Evolutionary conservation across 2,329 filamentous ascomycete species (phyloP), one percentile per base, ranked within the genome.

Genomic region (Dichotomopilus funicola): DNA sequence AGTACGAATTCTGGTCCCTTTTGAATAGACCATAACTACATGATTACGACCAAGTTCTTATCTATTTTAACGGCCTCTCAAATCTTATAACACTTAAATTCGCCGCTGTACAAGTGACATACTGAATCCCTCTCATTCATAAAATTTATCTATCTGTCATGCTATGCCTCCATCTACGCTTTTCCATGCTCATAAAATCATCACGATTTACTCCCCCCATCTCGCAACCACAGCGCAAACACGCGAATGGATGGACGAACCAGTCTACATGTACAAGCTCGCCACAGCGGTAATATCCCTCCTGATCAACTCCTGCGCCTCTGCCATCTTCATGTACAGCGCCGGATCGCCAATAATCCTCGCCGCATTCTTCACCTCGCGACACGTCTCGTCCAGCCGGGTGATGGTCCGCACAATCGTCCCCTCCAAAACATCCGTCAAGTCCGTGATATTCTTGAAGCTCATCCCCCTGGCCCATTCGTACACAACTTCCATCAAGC

Each of bases 401-500:
- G 91, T 95, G 64, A 99, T 97, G 2, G 94, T 92, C 51, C 94
- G 79, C 48, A 99, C 94, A 73, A 99, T 97, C 0, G 94, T 97
- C 1, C 94, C 94, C 72, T 99, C 94, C 65, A 97, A 83, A 55
- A 99, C 91, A 70, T 97, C 92, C 6, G 94, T 99, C 67, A 99
- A 74, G 62, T 92, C 88, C 0, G 92, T 97, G 63, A 99, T 99
- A 62, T 94, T 92, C 73, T 95, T 95, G 78, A 99, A 99, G 51
- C 89, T 92, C 90, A 97, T 97, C 33, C 94, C 94, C 49, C 90
- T 79, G 8, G 94, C 94, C 94, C 94, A 99, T 71, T 99, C 94
- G 69, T 97, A 96, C 37, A 99, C 95, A 0, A 99, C 94, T 71
- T 99, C 94, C 69, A 96, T 91, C 54, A 99, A 80, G 1, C 92